Conservation (phyloP, 805 yeast genomes). For the Pichia insulana region DNA sequence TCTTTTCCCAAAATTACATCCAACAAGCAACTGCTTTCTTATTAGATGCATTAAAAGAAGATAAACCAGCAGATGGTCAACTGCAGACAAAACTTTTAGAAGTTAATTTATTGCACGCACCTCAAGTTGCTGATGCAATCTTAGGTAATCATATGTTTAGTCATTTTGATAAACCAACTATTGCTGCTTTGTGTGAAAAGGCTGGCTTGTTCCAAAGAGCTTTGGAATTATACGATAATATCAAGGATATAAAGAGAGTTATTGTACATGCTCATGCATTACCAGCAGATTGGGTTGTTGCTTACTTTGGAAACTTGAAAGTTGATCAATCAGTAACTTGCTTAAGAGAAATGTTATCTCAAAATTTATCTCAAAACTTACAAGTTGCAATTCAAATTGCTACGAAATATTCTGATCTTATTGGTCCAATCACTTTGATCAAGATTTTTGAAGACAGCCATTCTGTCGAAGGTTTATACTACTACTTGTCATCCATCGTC, state of each 20-base stretch:
- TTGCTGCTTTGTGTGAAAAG: slow-evolving; percentile 88
- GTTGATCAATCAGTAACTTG: slow-evolving; percentile 89
- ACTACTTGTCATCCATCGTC: slow-evolving; percentile 87
- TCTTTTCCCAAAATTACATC: slow-evolving; percentile 85
- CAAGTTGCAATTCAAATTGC: slow-evolving; percentile 95
- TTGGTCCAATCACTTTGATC: slow-evolving; percentile 79
- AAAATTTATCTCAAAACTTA: slow-evolving; percentile 68
- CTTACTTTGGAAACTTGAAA: slow-evolving; percentile 85
- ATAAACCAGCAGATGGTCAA: slow-evolving; percentile 90
- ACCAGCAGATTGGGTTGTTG: slow-evolving; percentile 90
- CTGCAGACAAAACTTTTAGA: slow-evolving; percentile 91
- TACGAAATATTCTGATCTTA: slow-evolving; percentile 87
- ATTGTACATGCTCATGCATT: slow-evolving; percentile 77
- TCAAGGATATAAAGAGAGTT: slow-evolving; percentile 92
- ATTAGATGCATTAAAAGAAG: slow-evolving; percentile 89
- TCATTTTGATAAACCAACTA: slow-evolving; percentile 88
- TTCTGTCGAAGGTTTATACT: slow-evolving; percentile 88
- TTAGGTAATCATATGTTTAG: slow-evolving; percentile 92
- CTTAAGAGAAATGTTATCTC: slow-evolving; percentile 74
- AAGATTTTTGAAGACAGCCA: slow-evolving; percentile 90
- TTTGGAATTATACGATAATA: slow-evolving; percentile 88
- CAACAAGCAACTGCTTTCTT: slow-evolving; percentile 98
- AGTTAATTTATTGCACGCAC: slow-evolving; percentile 89
- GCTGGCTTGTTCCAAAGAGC: slow-evolving; percentile 97
- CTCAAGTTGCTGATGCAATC: slow-evolving; percentile 99